These are phyloP conservation scores for Euptelea pleiosperma DNA, from an alignment of 164 flowering plant genomes.

Conservation along the genomic window DNA sequence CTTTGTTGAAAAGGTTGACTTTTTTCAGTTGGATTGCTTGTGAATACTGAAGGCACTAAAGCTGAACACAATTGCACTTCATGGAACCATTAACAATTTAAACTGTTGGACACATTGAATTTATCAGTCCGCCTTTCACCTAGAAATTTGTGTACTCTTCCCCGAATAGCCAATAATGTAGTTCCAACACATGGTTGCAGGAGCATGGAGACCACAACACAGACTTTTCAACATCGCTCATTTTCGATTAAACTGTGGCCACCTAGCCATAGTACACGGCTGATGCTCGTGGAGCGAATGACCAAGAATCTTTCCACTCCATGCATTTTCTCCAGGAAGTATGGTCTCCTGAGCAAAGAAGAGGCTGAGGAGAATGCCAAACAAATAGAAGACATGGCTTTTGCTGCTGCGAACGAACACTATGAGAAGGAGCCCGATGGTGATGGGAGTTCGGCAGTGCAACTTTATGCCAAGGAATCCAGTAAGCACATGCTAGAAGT, in stretches of 20 bases:
- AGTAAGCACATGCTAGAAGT: conserved; percentile 78
- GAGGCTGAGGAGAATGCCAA: conserved; percentile 82
- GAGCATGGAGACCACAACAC: conserved; percentile 35
- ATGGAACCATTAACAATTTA: not conserved
- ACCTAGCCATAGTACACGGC: conserved; percentile 75
- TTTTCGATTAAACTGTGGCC: conserved; percentile 92
- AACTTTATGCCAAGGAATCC: conserved; percentile 89
- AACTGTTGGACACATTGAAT: not conserved
- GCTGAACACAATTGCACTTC: not conserved
- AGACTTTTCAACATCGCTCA: conserved; percentile 29
- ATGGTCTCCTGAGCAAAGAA: conserved; percentile 54
- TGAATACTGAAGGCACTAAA: not conserved
- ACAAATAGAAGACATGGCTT: conserved; percentile 72
- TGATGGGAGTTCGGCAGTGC: conserved; percentile 94
- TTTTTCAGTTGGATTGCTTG: not conserved
- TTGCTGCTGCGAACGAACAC: conserved; percentile 57
- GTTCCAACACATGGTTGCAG: not conserved
- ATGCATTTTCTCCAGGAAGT: conserved; percentile 72
- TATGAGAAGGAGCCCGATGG: conserved; percentile 90
- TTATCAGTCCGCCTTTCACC: no score
- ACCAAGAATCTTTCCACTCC: conserved; percentile 68
- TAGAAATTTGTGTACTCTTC: no score
- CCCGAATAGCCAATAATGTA: not conserved
- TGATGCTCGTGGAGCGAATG: conserved; percentile 76
- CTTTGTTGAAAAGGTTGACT: not conserved